A percentile compares a stretch with the other conserved stretches of the same genome.
Conservation (phyloP, 768 basidiomycete species). For the Lactifluus hygrophoroides region DNA sequence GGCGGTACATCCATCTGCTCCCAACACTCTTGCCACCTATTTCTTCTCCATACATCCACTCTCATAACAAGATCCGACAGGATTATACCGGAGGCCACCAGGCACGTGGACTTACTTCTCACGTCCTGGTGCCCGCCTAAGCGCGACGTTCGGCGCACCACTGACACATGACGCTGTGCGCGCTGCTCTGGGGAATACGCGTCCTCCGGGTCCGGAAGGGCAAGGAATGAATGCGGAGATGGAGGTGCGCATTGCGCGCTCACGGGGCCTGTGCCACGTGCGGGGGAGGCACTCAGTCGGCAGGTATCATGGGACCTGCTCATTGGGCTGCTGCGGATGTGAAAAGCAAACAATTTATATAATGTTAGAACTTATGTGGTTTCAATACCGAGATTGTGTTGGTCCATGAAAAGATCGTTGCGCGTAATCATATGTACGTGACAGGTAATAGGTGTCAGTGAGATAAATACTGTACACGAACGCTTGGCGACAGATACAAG, state of each 20-base stretch:
- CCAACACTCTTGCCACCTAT: too few species aligned
- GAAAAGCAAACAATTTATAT: too few species aligned
- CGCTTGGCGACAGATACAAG: too few species aligned
- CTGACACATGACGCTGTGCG: conserved; percentile 38
- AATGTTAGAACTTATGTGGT: too few species aligned
- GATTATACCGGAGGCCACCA: conserved; percentile 83
- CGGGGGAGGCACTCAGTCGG: conserved; percentile 26
- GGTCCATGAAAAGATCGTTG: too few species aligned
- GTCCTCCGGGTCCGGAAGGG: too few species aligned
- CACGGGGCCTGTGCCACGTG: conserved; percentile 26
- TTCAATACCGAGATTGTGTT: too few species aligned
- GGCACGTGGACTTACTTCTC: conserved; percentile 66
- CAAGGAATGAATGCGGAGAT: too few species aligned
- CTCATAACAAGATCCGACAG: conserved; percentile 61
- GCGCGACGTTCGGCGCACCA: conserved; percentile 75
- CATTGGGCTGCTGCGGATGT: background rate
- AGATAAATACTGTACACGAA: too few species aligned
- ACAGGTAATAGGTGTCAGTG: too few species aligned
- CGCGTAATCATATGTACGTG: too few species aligned
- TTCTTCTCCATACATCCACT: background rate
- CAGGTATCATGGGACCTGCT: conserved; percentile 17
- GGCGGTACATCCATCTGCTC: conserved; percentile 33
- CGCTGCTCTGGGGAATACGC: conserved; percentile 15
- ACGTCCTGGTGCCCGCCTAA: conserved; percentile 49
- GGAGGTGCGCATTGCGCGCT: conserved; percentile 25